These are phyloP conservation scores for Populus tremula DNA, from an alignment of 345 rosid genomes.

Conservation along the genomic window DNA sequence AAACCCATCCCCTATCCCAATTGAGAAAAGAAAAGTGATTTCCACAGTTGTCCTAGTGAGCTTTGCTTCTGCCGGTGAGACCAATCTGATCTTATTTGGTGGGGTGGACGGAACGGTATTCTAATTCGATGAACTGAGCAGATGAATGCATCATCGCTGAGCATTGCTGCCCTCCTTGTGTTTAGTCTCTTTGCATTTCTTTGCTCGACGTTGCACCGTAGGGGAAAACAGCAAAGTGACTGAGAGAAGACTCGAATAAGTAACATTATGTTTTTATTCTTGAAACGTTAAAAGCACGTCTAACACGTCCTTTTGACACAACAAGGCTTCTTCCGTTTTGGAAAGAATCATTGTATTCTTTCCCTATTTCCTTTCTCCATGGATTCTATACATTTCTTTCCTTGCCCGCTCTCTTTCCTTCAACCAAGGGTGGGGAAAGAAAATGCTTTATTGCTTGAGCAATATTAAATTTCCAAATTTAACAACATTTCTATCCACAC, in stretches of 20 bases:
- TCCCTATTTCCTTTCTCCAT: neutral
- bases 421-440: neutral
- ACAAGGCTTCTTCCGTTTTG: neutral
- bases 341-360: neutral
- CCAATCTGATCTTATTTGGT: neutral
- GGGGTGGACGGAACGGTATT: neutral
- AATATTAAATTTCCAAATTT: neutral
- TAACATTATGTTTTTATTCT: neutral
- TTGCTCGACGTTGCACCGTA: neutral
- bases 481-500: neutral
- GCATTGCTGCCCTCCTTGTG: neutral
- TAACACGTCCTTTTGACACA: neutral
- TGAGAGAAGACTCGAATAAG: neutral
- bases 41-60: neutral
- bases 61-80: neutral
- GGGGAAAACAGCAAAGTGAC: neutral
- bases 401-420: neutral
- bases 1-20: neutral
- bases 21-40: neutral
- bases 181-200: neutral
- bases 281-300: neutral
- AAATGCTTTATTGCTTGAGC: too few relatives aligned
- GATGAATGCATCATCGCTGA: neutral
- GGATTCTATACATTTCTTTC: neutral
- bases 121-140: neutral